Base-by-base conservation (phyloP, 495 filamentous ascomycete species). In the Penicillium flavigenum region DNA sequence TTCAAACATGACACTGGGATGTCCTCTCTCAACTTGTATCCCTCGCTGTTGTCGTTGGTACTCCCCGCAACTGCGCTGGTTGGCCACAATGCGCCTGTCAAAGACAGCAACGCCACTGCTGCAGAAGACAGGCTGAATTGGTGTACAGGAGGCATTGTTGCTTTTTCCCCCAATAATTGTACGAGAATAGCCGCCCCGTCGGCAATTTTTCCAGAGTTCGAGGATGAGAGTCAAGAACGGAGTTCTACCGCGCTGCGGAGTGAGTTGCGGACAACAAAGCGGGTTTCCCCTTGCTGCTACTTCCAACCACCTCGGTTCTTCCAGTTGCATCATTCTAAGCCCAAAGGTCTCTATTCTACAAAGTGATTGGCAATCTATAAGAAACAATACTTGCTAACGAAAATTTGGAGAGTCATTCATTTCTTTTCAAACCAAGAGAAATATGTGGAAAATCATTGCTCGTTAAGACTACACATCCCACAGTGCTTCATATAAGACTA, bases 1-100 rank as follows among this genome's bases (percentile, higher is more conserved):
- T 88, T 87, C 61, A 90, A 64, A 72, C 87, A 90, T 42, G 72
- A 83, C 24, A 90, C 84, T 17, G 84, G 83, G 57, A 90, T 83
- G 19, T 71, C 65, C 47, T 81, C 75, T 36, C 75, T 76, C 56
- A 71, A 64, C 41, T 61, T 77, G 76, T 78, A 79, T 63, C 75
- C 76, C 65, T 62, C 77, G 72, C 74, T 82, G 81, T 51, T 66
- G 51, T 47, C 58, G 42, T 24, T 51, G 46, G 63, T 59, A 34
- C 60, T 69, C 65, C 65, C 66, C 64, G 68, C 73, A 58, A 68
- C 61, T 45, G 65, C 57, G 8, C 52, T 61, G 26, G 47, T 41
- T 56, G 64, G 67, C 59, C 59, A 63, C 54, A 68, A 61, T 26
- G 64, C 60, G 54, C 58, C 34, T 45, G 52, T 55, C 10, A 67